Evolutionary conservation across 257 asterid species (phyloP).

Genomic region (Eucommia ulmoides): DNA sequence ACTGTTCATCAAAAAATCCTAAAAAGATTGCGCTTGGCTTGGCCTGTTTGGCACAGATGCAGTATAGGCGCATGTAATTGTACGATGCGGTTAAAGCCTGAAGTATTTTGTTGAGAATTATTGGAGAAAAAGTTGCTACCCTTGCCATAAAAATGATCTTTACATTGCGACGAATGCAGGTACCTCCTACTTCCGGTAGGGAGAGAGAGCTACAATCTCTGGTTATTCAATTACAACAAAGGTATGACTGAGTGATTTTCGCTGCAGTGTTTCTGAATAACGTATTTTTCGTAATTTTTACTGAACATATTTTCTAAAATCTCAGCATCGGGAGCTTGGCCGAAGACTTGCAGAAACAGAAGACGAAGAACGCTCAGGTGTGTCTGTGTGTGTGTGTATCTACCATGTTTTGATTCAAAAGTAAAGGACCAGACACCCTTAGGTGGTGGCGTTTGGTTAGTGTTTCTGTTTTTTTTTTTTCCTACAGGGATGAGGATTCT

Average conservation of each 20-base stretch:
- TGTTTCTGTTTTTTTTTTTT: background rate
- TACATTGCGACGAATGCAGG: slow-evolving; percentile 21
- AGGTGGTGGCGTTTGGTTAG: background rate
- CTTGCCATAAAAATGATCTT: slow-evolving; percentile 3
- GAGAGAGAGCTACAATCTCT: slow-evolving; percentile 74
- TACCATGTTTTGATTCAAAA: background rate
- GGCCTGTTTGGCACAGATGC: background rate
- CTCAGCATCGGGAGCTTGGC: slow-evolving; percentile 66
- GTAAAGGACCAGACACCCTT: background rate
- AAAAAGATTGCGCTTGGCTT: too few species aligned
- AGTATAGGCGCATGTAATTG: background rate
- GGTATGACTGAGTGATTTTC: slow-evolving; percentile 28
- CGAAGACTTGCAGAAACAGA: slow-evolving; percentile 78
- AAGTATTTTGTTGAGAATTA: background rate
- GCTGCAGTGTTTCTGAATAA: background rate
- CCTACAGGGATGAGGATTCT: too few species aligned
- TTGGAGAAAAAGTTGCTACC: background rate
- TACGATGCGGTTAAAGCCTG: too few species aligned
- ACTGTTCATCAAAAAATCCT: too few species aligned
- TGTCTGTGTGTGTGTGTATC: slow-evolving; percentile 2
- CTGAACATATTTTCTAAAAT: slow-evolving; percentile 21
- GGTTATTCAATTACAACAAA: slow-evolving; percentile 81
- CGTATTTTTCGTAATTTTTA: too few species aligned
- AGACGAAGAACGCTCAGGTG: slow-evolving; percentile 66
- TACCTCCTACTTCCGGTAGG: slow-evolving; percentile 23